Evolutionary conservation across 2,329 filamentous ascomycete genomes (phyloP), one percentile per base, ranked within the genome.

Genomic region (Orbilia javanica): DNA sequence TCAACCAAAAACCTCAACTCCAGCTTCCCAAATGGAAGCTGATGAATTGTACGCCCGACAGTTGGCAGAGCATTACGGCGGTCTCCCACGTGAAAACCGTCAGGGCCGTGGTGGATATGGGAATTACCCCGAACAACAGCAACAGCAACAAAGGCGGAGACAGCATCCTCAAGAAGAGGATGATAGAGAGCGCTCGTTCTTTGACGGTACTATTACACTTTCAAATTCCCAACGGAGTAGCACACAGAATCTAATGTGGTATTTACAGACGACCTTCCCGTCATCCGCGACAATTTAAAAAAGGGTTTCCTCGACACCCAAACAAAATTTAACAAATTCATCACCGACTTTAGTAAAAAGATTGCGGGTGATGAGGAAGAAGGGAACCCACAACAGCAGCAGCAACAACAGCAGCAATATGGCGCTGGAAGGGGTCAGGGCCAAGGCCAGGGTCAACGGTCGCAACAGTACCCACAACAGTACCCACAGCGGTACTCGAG

Each of bases 231-330:
- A 25, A 57, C 7, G 18, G 13, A 46, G n/a, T 11, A 44, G 13
- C 13, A 29, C 8, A 44, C 13, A 1, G 25, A 29, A 72, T 72
- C 68, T 80, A 62, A 36, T 29, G 13, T 42, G 11, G 22, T 13
- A n/a, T 71, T 7, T 8, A n/a, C 13, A 90, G 96, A 99, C 82
- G 96, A 99, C 81, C 88, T 99, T 13, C 95, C 96, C 0, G 90
- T 95, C 62, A 97, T 99, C 83, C 91, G 91, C 80, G 93, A 97
- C 83, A 97, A 96, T 82, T 89, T 99, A 81, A 92, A 91, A 83
- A 96, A 98, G 85, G 96, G 96, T 3, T 99, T 99, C 85, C 83
- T 94, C 69, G 94, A 99, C 83, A 98, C 96, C 1, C 96, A 98
- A 85, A 90, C 89, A 69, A 96, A 93, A 83, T 92, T 99, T 82